A percentile compares a stretch with the other conserved stretches of the same genome.
Evolutionary conservation across 1,139 yeast species (phyloP).

Genomic region (Candida dubliniensis): DNA sequence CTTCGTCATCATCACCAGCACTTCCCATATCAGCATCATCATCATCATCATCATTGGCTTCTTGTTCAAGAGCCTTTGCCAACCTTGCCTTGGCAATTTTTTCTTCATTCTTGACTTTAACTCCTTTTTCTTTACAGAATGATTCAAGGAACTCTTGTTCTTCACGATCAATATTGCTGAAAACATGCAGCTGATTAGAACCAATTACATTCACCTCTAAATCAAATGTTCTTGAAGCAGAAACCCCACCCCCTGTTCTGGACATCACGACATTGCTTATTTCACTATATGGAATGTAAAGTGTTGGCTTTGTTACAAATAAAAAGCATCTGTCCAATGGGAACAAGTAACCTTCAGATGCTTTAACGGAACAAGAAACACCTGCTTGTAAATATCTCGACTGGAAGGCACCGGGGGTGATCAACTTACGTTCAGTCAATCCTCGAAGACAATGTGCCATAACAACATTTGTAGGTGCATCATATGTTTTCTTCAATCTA

Average conservation of each 20-base stretch:
- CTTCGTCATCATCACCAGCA: conserved; percentile 69
- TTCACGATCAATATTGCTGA: conserved; percentile 87
- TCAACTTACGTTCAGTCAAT: conserved; percentile 79
- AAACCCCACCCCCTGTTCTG: conserved; percentile 78
- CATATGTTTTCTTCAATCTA: conserved; percentile 73
- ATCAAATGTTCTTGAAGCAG: conserved; percentile 90
- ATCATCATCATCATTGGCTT: conserved; percentile 66
- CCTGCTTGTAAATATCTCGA: conserved; percentile 79
- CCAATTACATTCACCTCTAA: conserved; percentile 72
- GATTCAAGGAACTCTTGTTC: conserved; percentile 81
- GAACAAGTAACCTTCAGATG: conserved; percentile 90
- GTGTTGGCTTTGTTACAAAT: conserved; percentile 92
- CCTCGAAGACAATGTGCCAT: conserved; percentile 90
- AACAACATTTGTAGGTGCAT: conserved; percentile 81
- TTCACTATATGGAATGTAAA: conserved; percentile 85
- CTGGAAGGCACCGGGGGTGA: conserved; percentile 82
- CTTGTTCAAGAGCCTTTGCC: conserved; percentile 73
- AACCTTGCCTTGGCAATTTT: conserved; percentile 81
- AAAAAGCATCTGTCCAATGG: conserved; percentile 88
- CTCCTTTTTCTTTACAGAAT: conserved; percentile 73
- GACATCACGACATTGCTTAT: conserved; percentile 77
- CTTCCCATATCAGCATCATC: conserved; percentile 66
- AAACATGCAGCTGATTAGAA: conserved; percentile 70
- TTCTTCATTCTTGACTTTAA: conserved; percentile 85
- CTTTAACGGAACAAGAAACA: conserved; percentile 87